Conservation (phyloP, 1,284 basidiomycete genomes). For the Coriolopsis trogii region DNA sequence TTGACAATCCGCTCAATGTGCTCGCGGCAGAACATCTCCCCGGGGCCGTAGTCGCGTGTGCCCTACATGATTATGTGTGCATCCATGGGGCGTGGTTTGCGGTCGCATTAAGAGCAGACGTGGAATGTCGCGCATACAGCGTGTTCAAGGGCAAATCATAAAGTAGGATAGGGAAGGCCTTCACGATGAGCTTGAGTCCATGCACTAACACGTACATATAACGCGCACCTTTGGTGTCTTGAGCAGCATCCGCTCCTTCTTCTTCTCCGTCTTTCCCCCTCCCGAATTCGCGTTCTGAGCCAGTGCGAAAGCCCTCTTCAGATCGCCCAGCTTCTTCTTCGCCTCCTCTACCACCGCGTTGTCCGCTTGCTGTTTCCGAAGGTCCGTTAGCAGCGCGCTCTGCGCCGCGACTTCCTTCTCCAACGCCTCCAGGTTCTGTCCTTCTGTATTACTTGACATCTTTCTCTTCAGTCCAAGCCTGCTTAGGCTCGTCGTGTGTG, state of each 20-base stretch:
- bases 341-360: slow-evolving; percentile 57
- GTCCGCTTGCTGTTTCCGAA: slow-evolving; percentile 58
- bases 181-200: slow-evolving; percentile 29
- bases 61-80: slow-evolving; percentile 57
- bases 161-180: slow-evolving; percentile 3
- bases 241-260: slow-evolving; percentile 49
- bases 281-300: slow-evolving; percentile 45
- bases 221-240: slow-evolving; percentile 80
- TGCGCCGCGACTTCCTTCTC: slow-evolving; percentile 52
- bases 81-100: neutral
- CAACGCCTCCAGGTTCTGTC: slow-evolving; percentile 16
- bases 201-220: neutral
- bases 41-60: slow-evolving; percentile 93
- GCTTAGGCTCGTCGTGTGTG: too few species aligned
- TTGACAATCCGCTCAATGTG: slow-evolving; percentile 91
- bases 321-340: slow-evolving; percentile 69
- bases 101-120: neutral
- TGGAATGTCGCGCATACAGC: neutral
- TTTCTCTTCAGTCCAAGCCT: too few species aligned
- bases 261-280: slow-evolving; percentile 52
- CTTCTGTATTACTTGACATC: slow-evolving; percentile 20
- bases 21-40: slow-evolving; percentile 92
- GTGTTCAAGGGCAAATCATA: neutral
- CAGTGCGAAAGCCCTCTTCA: slow-evolving; percentile 60
- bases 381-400: slow-evolving; percentile 57